Evolutionary conservation across 2,329 filamentous ascomycete species (phyloP).

Genomic region (Diaporthe helianthi): DNA sequence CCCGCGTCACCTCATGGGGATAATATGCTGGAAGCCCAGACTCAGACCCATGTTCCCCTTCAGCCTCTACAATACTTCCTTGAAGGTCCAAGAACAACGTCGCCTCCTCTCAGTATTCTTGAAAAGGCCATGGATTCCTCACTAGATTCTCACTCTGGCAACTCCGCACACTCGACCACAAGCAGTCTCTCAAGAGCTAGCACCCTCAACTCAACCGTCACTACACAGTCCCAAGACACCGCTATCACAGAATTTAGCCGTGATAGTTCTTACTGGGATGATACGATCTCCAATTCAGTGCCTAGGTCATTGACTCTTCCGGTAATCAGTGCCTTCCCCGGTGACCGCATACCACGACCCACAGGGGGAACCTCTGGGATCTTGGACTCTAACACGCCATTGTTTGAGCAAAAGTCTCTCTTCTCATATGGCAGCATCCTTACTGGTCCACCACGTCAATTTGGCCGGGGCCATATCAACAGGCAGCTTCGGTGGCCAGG

Average conservation of each 20-base stretch:
- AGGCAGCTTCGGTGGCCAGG: background rate
- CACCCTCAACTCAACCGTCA: background rate
- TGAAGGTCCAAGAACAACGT: background rate
- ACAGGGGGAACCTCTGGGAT: too few species aligned
- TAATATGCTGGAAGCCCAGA: background rate
- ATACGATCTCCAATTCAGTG: background rate
- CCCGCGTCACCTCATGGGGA: background rate
- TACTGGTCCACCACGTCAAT: too few species aligned
- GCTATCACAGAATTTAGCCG: background rate
- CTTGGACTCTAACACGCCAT: background rate
- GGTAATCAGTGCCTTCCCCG: background rate
- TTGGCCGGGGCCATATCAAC: background rate
- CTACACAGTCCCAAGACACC: background rate
- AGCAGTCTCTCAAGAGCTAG: background rate
- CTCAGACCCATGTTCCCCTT: background rate
- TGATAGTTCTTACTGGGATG: background rate
- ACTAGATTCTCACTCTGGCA: background rate
- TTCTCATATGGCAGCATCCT: background rate
- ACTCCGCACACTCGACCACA: background rate
- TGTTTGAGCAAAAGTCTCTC: background rate
- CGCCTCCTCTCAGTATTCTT: background rate
- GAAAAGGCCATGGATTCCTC: conserved; percentile 4
- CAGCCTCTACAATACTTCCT: background rate
- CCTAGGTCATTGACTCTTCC: background rate
- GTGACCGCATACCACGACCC: background rate